Base-by-base conservation (phyloP, 2,329 filamentous ascomycete genomes). In the Epicoccum sorghinum region DNA sequence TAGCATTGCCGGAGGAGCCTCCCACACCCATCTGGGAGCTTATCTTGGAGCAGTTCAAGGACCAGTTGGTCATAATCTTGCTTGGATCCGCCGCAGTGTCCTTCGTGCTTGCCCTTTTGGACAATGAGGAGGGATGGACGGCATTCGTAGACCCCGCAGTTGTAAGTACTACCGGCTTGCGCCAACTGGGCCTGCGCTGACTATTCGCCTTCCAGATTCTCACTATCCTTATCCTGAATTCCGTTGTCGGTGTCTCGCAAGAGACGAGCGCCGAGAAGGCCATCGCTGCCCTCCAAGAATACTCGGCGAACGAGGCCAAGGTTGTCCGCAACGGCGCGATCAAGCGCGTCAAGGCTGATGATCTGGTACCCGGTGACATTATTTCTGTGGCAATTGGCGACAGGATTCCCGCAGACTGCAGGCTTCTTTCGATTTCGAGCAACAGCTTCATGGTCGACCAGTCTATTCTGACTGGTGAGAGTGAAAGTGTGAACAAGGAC, bases 261-360 rank as follows among this genome's bases (percentile, higher is more conserved):
- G 95, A 99, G 82, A 97, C 91, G 78, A 97, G 93, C 72, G 95
- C 95, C 62, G 95, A 99, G 77, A 97, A 98, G 80, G 95, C 95
- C 46, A 99, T 99, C 74, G 93, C 95, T 24, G 95, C 95, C 39
- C 85, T 99, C 52, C 95, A 99, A 78, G 93, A 99, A 84, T 99
- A 99, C 80, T 98, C 93, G 27, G 95, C 95, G 70, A 99, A 98
- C 77, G 91, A 96, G 77, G 93, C 95, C 66, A 99, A 93, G 73
- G 93, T 96, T 47, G 77, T 96, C 55, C 90, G 95, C 69, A 88
- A 93, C 78, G 92, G 93, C 45, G 85, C 88, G 66, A 81, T 93
- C 59, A 86, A 87, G 61, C 86, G 89, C 64, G 80, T 99, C 79
- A 96, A 95, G 81, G 95, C 95, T n/a, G 95, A 99, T 69, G 92